These are phyloP conservation scores for Acer negundo DNA, from an alignment of 345 rosid genomes.

Conservation along the genomic window DNA sequence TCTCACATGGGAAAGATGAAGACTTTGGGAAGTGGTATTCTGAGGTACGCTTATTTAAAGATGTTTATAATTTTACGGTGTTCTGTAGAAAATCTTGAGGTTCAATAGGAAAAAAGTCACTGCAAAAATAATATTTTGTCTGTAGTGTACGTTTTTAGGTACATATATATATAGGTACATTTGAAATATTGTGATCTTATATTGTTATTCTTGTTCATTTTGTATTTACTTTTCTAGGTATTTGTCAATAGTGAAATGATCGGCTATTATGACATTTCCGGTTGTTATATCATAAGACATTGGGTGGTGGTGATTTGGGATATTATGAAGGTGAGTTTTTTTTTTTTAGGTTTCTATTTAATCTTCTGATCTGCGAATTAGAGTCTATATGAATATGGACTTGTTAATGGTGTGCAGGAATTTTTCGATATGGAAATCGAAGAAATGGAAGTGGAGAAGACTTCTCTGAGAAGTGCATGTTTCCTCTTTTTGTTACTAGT, in stretches of 20 bases:
- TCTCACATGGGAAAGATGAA: constrained; percentile 75
- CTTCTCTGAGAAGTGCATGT: constrained; percentile 90
- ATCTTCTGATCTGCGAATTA: no score
- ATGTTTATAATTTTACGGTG: no score
- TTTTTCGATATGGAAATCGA: constrained; percentile 92
- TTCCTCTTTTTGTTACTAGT: constrained; percentile 91
- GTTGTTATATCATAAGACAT: constrained; percentile 94
- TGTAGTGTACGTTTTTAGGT: no score
- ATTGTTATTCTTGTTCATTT: no score
- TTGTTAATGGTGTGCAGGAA: constrained; percentile 37
- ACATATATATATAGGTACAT: no score
- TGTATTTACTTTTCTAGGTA: constrained; percentile 34
- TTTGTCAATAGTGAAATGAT: constrained; percentile 91
- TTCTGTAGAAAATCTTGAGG: no score
- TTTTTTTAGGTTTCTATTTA: neutral
- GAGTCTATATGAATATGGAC: no score
- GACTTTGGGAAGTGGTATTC: constrained; percentile 97
- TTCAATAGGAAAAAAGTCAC: no score
- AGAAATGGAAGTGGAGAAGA: constrained; percentile 84
- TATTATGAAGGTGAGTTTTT: constrained; percentile 79
- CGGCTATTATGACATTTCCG: constrained; percentile 94
- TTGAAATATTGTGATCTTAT: no score
- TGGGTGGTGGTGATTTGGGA: constrained; percentile 99
- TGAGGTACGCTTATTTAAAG: no score
- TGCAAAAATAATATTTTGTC: no score